A percentile compares a stretch with the other conserved stretches of the same genome.
Evolutionary conservation across 2,329 filamentous ascomycete genomes (phyloP).

Genomic region (Cucurbitaria berberidis): DNA sequence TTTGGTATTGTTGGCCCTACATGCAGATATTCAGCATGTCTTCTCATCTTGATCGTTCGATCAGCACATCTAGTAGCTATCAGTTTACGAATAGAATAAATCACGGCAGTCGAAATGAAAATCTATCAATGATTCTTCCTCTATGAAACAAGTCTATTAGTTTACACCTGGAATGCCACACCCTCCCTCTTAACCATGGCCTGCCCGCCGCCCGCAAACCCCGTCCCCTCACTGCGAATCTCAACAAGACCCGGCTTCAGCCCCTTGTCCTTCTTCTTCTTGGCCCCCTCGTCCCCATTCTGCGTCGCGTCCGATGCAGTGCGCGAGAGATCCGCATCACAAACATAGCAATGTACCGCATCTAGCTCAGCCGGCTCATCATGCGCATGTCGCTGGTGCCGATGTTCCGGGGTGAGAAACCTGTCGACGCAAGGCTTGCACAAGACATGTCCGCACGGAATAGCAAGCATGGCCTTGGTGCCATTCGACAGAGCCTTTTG

Average conservation of each 20-base stretch:
- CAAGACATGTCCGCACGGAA: conserved; percentile 89
- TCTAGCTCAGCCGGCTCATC: conserved; percentile 61
- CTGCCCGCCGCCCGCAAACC: conserved; percentile 85
- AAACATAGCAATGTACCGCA: conserved; percentile 79
- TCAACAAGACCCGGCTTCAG: conserved; percentile 76
- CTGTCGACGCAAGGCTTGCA: conserved; percentile 84
- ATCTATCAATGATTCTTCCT: too few relatives aligned
- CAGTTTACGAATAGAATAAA: neutral
- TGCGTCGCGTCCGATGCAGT: too few relatives aligned
- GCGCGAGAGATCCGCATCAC: conserved; percentile 75
- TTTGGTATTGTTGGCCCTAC: too few relatives aligned
- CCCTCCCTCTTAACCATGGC: conserved; percentile 81
- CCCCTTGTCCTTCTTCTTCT: conserved; percentile 61
- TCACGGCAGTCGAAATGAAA: too few relatives aligned
- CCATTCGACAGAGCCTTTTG: conserved; percentile 82
- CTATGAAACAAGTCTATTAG: too few relatives aligned
- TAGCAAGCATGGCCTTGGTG: conserved; percentile 80
- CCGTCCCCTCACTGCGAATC: conserved; percentile 85
- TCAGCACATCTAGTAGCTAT: neutral
- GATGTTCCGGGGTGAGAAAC: conserved; percentile 66
- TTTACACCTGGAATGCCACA: conserved; percentile 73
- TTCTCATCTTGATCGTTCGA: neutral
- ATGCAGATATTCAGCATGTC: neutral
- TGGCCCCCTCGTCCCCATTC: conserved; percentile 48
- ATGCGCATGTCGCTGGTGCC: conserved; percentile 59